Percentiles rank a stretch among this genome's conserved stretches.
Evolutionary conservation across 2,329 filamentous ascomycete genomes (phyloP).

Genomic region (Talaromyces sp.): DNA sequence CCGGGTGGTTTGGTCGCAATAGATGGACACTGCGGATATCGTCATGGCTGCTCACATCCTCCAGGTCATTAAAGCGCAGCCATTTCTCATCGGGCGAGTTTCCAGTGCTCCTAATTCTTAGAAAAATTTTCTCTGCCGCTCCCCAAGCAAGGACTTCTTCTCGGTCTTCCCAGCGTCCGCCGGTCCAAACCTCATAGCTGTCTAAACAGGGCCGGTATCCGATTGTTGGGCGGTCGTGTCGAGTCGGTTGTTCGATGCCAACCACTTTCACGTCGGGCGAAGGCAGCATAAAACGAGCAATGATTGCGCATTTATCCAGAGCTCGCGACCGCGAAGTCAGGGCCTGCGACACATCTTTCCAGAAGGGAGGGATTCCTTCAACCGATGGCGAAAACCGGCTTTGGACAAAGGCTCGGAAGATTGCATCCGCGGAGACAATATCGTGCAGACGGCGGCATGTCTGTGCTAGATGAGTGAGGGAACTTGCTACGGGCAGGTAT

Average conservation of each 20-base stretch:
- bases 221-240: conserved; percentile 47
- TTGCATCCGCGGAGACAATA: conserved; percentile 45
- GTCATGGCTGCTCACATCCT: conserved; percentile 50
- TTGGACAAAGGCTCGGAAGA: conserved; percentile 44
- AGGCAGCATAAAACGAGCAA: conserved; percentile 50
- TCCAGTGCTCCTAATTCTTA: conserved; percentile 46
- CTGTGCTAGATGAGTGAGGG: conserved; percentile 41
- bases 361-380: conserved; percentile 34
- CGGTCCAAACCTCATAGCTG: conserved; percentile 52
- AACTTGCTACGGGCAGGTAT: conserved; percentile 43
- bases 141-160: conserved; percentile 58
- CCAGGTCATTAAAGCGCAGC: conserved; percentile 50
- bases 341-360: conserved; percentile 49
- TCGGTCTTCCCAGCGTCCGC: conserved; percentile 44
- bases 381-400: conserved; percentile 44
- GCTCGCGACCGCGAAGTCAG: conserved; percentile 55
- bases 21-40: conserved; percentile 57
- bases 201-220: conserved; percentile 58
- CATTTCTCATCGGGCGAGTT: conserved; percentile 35
- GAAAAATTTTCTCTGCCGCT: conserved; percentile 53
- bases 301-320: conserved; percentile 53
- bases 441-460: conserved; percentile 44
- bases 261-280: conserved; percentile 37
- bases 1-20: conserved; percentile 39
- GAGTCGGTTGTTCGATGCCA: conserved; percentile 28